Evolutionary conservation across 306 rosid species (phyloP).

Genomic region (Malus fusca): DNA sequence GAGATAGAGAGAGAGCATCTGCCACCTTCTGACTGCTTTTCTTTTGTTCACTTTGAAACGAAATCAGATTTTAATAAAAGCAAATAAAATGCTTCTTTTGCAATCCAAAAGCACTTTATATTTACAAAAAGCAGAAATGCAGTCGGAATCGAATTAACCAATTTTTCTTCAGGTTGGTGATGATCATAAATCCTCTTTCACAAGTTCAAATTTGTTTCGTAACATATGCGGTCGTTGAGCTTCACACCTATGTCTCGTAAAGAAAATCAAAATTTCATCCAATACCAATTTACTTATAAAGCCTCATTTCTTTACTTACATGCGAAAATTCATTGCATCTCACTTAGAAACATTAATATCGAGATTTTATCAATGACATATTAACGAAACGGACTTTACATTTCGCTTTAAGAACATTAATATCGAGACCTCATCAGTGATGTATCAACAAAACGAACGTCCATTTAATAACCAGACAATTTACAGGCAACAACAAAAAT

Average conservation of each 20-base stretch:
- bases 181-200: not conserved
- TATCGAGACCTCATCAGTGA: no score
- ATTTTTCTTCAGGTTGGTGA: not conserved
- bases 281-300: not conserved
- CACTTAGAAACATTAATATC: not conserved
- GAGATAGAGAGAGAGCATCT: not conserved
- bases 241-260: no score
- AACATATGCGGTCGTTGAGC: accelerated
- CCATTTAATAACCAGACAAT: not conserved
- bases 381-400: no score
- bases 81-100: constrained; percentile 10
- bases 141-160: constrained; percentile 13
- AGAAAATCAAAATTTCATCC: accelerated
- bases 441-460: not conserved
- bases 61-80: constrained; percentile 7
- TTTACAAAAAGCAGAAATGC: constrained; percentile 1
- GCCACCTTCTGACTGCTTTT: not conserved
- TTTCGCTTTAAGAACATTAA: no score
- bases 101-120: constrained; percentile 17
- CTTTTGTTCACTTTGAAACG: not conserved
- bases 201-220: not conserved
- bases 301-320: no score
- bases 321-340: no score
- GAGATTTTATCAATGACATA: no score
- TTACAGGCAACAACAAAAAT: not conserved